Conservation (phyloP, 2,329 filamentous ascomycete genomes). For the Hymenoscyphus infarciens region DNA sequence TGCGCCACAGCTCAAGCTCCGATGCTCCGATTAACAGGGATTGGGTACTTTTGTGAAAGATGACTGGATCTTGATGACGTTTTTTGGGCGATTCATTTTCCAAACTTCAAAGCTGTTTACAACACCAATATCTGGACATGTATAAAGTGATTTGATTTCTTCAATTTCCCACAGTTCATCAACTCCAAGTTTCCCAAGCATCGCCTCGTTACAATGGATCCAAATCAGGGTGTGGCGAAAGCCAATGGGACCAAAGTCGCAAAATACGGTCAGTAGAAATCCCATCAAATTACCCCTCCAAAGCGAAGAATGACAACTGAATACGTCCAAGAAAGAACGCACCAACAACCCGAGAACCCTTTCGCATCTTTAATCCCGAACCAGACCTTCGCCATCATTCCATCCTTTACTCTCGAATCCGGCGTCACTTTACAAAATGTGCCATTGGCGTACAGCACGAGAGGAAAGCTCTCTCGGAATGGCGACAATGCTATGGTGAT, state of each 20-base stretch:
- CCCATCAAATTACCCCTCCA: slow-evolving; percentile 8
- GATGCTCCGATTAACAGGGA: background rate
- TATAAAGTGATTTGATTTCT: background rate
- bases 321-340: slow-evolving; percentile 39
- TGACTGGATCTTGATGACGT: slow-evolving; percentile 21
- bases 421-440: slow-evolving; percentile 78
- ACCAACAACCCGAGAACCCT: slow-evolving; percentile 71
- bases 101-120: background rate
- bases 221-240: background rate
- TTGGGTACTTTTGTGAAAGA: background rate
- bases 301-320: slow-evolving; percentile 51
- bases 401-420: slow-evolving; percentile 88
- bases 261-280: slow-evolving; percentile 31
- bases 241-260: slow-evolving; percentile 3
- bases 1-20: background rate
- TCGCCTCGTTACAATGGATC: slow-evolving; percentile 3
- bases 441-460: slow-evolving; percentile 64
- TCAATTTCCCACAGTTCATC: background rate
- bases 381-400: slow-evolving; percentile 81
- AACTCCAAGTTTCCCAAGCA: background rate
- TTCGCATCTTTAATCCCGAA: slow-evolving; percentile 83
- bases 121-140: too few relatives aligned
- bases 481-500: slow-evolving; percentile 69
- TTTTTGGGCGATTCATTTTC: slow-evolving; percentile 7
- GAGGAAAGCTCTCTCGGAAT: slow-evolving; percentile 55